Evolutionary conservation across 352 stramenopile species (phyloP), one percentile per base, ranked within the genome.

Genomic region (Globisporangium parvum): DNA sequence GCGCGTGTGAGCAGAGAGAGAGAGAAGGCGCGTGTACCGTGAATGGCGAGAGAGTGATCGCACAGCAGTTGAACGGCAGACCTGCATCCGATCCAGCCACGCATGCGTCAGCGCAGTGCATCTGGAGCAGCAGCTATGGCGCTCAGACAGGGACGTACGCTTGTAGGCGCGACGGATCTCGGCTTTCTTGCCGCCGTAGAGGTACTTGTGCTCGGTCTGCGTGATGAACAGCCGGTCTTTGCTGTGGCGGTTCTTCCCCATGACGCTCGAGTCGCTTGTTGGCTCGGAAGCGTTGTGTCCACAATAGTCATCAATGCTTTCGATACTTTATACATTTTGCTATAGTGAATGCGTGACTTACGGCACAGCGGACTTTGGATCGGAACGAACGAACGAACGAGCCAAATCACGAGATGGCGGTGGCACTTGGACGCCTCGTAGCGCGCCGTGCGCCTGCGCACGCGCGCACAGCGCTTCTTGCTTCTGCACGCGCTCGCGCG

Each of bases 41-140:
- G 73, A 87, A 97, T 18, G 90, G 88, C 20, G 71, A 90, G 47
- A 99, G 79, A 3, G 88, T 98, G 62, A 99, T 92, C 23, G 97
- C 93, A 67, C 97, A 99, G 78, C 96, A 99, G 63, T 99, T 93
- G 73, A 99, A 99, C 37, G 96, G 95, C 28, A 99, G 73, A 14
- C 87, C 87, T 88, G 63, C 45, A 55, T 0, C 5, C 31, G 2
- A 12, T n/a, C n/a, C 37, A 47, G 17, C 8, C 24, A 49, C n/a
- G 46, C 12, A 45, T 18, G 10, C 31, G 31, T 37, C 8, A 37
- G 31, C 10, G 31, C 12, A 12, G 31, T 12, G 31, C 31, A 50
- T 21, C 24, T 31, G 4, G 12, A 28, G 20, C 9, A 35, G 28
- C n/a, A 14, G 47, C 10, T 6, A 5, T 12, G 12, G 12, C 3